A percentile compares a stretch with the other conserved stretches of the same genome.
Conservation (phyloP, 2,329 filamentous ascomycete genomes). For the Capronia coronata region DNA sequence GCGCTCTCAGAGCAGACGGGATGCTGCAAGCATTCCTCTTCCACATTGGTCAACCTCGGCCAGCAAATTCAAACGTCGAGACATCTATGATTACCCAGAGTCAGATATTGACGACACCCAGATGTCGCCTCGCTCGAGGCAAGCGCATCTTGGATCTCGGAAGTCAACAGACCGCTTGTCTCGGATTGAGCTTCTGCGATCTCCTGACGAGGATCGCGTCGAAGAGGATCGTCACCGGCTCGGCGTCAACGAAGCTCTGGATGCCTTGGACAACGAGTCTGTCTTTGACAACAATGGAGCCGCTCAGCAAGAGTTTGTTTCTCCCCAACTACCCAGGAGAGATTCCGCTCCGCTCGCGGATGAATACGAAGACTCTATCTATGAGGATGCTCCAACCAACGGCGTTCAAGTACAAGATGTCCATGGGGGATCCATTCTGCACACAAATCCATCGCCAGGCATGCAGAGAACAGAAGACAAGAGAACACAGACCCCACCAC, state of each 20-base stretch:
- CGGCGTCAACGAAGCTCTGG: conserved; percentile 9
- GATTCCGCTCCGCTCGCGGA: background rate
- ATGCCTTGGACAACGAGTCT: conserved; percentile 14
- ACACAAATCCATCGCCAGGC: background rate
- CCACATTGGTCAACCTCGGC: conserved; percentile 15
- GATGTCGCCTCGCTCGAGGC: conserved; percentile 26
- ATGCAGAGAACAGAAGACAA: no score
- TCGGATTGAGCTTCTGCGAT: conserved; percentile 7
- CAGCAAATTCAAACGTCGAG: conserved; percentile 22
- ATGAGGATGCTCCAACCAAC: conserved; percentile 10
- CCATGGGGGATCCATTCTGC: background rate
- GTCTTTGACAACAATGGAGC: conserved; percentile 9
- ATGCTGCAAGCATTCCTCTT: conserved; percentile 1
- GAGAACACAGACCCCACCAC: background rate
- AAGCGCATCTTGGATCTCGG: conserved; percentile 6
- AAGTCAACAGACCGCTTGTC: conserved; percentile 10
- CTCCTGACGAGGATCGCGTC: conserved; percentile 2
- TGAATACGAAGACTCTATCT: conserved; percentile 7
- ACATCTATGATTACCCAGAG: conserved; percentile 22
- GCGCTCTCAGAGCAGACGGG: background rate
- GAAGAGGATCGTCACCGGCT: conserved; percentile 4
- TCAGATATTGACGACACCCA: conserved; percentile 29
- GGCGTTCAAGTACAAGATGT: background rate
- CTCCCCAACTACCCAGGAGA: background rate
- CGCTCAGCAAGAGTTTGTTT: background rate